Base-by-base conservation (phyloP, 306 rosid species). In the Quercus gilva region DNA sequence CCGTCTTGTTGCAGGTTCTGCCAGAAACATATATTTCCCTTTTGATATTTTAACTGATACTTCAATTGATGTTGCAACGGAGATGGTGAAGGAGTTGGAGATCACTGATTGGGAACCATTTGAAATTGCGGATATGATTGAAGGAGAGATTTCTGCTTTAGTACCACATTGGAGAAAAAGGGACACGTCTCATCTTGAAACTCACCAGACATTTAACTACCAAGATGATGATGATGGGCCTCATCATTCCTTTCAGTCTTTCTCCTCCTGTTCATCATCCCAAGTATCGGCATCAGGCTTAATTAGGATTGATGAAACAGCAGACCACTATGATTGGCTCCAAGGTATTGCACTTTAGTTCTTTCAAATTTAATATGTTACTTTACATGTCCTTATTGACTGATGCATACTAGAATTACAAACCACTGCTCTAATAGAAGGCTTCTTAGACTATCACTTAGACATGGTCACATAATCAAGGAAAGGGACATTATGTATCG, bases 1-100 rank as follows among this genome's bases (percentile, higher is more conserved):
- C 79, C 58, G 65, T 64, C 81, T 81, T 80, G 26, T 35, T 75
- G 80, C 89, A 94, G 98, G 91, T 79, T 84, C 89, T 69, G 76
- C 69, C 18, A 85, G 97, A 90, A 94, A 94, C 79, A 81, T 94
- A 72, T 94, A 73, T 74, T 94, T 92, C 77, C 97, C 98, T 20
- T 94, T 91, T 71, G 94, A 94, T 82, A 89, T 86, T 60, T 74
- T 86, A 31, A 81, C 76, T 10, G 98, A 94, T 82, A 94, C 97
- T 23, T 87, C 97, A 20, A 71, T 87, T 53, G 93, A 89, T 78
- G 98, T 94, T 65, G 97, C 97, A 2, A 89, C 63, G 76, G 98
- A 94, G 88, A 94, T 94, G 98, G 98, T 92, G 76, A 91, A 84
- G 78, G 97, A 94, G 82, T 86, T 94, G 88, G 97, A 92, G 85